phyloP scores from a whole-genome alignment of 2,329 filamentous ascomycete species.

The Penicillium rolfsii region DNA sequence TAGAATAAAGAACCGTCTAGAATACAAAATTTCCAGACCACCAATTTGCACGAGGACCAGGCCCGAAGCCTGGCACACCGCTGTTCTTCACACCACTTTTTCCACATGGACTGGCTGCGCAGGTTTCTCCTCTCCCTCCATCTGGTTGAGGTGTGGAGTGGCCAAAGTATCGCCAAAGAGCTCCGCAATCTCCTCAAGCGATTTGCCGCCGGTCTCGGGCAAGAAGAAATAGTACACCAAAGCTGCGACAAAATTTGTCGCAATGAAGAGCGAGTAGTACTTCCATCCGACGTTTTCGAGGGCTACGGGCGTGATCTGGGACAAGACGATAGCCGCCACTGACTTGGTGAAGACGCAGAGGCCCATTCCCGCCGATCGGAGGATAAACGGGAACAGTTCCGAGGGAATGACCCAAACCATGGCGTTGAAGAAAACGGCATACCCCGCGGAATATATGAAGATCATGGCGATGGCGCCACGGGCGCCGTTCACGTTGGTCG shows the following conservation, averaged over 20 bases:
- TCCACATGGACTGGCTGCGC: neutral
- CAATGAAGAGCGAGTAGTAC: conserved; percentile 48
- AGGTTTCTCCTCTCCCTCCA: conserved; percentile 8
- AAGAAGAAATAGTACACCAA: conserved; percentile 39
- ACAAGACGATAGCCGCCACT: conserved; percentile 35
- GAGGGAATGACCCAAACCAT: conserved; percentile 41
- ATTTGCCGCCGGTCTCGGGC: neutral
- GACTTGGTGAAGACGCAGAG: conserved; percentile 39
- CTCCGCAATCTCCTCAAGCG: conserved; percentile 2
- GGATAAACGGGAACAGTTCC: conserved; percentile 40
- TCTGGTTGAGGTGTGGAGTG: conserved; percentile 7
- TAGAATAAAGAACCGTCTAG: neutral
- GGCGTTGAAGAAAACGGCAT: conserved; percentile 46
- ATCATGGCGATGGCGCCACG: conserved; percentile 43
- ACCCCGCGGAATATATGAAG: conserved; percentile 43
- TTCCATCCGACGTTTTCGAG: conserved; percentile 43
- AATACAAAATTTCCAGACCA: neutral
- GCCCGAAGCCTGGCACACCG: neutral
- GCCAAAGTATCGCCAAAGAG: conserved; percentile 10
- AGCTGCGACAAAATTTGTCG: conserved; percentile 33
- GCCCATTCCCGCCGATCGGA: conserved; percentile 37
- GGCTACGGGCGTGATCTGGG: conserved; percentile 42
- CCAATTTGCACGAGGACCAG: neutral
- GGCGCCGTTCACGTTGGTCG: conserved; percentile 31
- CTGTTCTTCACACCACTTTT: neutral